Base-by-base conservation (phyloP, 306 rosid species). In the Quercus glauca region DNA sequence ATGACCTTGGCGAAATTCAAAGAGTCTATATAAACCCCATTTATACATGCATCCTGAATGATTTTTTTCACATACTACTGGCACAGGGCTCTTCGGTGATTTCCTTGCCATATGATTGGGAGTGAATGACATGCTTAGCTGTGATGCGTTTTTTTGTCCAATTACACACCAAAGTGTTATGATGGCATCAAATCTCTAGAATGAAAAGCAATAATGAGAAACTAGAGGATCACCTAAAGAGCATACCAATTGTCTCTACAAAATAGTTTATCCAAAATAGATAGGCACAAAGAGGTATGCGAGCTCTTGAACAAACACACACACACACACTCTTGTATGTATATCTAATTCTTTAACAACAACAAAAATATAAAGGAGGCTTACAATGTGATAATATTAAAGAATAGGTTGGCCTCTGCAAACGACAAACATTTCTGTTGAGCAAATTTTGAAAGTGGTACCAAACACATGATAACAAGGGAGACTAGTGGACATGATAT, bases 1-100 rank as follows among this genome's bases (percentile, higher is more conserved):
- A 73, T 55, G 87, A 37, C 78, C 83, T 77, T 88, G 84, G 17
- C 86, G 76, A 58, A 87, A 87, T 59, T 81, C 85, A 3, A 92
- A 88, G 74, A 92, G 84, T 79, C 89, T 77, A 41, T 88, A 86
- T 69, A 86, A 83, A 80, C 87, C 80, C 88, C 83, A 88, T 26
- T 86, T 73, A 53, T 83, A 90, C 37, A 87, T 71, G 53, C 97
- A 92, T 8, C 87, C 90, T 28, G 88, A 79, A 18, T 89, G 83
- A 55, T 75, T 75, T 63, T 71, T 88, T 82, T 87, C 89, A 85
- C 79, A 79, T 49, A 85, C 85, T 69, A 73, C 35, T 35, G 86
- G 84, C 76, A 76, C 37, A 29, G 86, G 87, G 41, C 83, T 84
- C 70, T 76, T 83, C 11, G 88, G 86, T 63, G 92, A 81, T 83